Evolutionary conservation across 495 filamentous ascomycete genomes (phyloP).

Genomic region (Terfezia claveryi): DNA sequence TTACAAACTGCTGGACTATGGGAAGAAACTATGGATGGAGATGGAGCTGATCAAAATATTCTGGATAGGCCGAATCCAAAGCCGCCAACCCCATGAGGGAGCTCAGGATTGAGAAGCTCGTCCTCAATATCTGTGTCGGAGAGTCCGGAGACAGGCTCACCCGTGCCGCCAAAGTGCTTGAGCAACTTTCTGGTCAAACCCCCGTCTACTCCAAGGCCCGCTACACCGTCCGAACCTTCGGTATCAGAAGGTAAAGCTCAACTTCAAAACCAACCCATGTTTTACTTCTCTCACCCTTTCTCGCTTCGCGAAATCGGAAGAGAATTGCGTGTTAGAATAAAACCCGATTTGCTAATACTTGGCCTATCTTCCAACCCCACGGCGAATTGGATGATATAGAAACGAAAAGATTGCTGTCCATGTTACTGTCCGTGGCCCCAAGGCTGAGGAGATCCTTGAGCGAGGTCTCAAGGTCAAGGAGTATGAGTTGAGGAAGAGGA

Average conservation of each 20-base stretch:
- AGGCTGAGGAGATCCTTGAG: conserved; percentile 99
- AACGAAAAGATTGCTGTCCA: conserved; percentile 99
- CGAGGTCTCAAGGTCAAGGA: conserved; percentile 99
- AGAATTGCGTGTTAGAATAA: not conserved
- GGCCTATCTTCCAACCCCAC: not conserved
- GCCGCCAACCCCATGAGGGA: conserved; percentile 94
- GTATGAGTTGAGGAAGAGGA: conserved; percentile 94
- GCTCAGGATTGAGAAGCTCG: conserved; percentile 98
- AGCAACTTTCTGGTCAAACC: conserved; percentile 98
- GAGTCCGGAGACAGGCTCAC: conserved; percentile 99
- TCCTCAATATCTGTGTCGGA: conserved; percentile 99
- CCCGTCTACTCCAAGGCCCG: conserved; percentile 97
- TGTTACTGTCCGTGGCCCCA: conserved; percentile 97
- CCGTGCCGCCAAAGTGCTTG: conserved; percentile 97
- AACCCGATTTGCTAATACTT: not conserved
- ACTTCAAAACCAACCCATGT: not conserved
- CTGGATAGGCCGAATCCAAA: conserved; percentile 48
- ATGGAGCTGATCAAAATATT: not conserved
- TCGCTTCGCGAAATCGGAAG: not conserved
- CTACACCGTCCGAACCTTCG: conserved; percentile 99
- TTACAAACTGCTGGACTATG: not conserved
- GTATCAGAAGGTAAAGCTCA: conserved; percentile 45
- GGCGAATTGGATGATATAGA: conserved; percentile 25
- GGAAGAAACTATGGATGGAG: not conserved
- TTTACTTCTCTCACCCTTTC: not conserved